These are phyloP conservation scores for Colletotrichum higginsianum DNA, from an alignment of 2,329 filamentous ascomycete genomes.

Conservation along the genomic window DNA sequence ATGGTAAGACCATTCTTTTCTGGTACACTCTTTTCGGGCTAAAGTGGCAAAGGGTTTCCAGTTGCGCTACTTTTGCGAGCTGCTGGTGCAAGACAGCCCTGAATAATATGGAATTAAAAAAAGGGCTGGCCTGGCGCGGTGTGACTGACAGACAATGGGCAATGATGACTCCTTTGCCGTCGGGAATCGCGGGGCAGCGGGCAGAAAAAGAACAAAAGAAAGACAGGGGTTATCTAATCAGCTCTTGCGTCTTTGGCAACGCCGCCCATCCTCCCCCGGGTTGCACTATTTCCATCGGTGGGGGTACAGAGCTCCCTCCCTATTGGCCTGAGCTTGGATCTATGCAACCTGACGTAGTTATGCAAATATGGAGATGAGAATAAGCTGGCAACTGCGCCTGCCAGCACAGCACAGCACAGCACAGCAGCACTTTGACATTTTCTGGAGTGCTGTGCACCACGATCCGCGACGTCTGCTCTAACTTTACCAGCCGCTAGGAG, in stretches of 20 bases:
- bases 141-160: constrained; percentile 8
- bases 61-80: neutral
- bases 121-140: constrained; percentile 21
- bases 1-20: constrained; percentile 25
- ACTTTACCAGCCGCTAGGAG: constrained; percentile 40
- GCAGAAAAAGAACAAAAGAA: neutral
- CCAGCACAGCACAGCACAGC: neutral
- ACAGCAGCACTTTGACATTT: constrained; percentile 38
- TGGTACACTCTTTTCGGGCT: neutral
- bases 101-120: constrained; percentile 1
- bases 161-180: constrained; percentile 43
- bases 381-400: constrained; percentile 15
- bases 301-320: constrained; percentile 31
- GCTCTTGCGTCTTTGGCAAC: constrained; percentile 9
- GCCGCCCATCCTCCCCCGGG: neutral
- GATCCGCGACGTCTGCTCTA: constrained; percentile 40
- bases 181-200: constrained; percentile 38
- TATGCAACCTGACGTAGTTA: constrained; percentile 40
- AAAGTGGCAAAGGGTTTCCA: constrained; percentile 31
- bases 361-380: constrained; percentile 28
- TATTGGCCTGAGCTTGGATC: constrained; percentile 26
- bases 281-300: neutral
- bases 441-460: constrained; percentile 38
- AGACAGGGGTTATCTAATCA: neutral
- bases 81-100: constrained; percentile 3